A percentile compares a stretch with the other conserved stretches of the same genome.
phyloP scores from a whole-genome alignment of 192 early-diverging fungal species.

The Entomortierella beljakovae region DNA sequence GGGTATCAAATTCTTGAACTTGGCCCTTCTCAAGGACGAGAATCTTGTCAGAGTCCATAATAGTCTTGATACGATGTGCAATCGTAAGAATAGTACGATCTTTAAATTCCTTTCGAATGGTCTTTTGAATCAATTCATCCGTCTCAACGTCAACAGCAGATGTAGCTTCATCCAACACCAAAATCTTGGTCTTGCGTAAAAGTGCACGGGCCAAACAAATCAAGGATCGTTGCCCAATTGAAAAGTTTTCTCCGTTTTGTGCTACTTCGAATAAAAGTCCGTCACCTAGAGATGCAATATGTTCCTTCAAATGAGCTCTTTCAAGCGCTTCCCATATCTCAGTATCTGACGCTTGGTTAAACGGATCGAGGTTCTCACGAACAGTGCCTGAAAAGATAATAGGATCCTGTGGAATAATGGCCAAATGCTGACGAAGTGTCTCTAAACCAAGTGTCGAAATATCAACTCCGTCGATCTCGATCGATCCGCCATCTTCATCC shows the following conservation, averaged over 20 bases:
- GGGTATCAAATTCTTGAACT: constrained; percentile 59
- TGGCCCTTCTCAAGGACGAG: constrained; percentile 83
- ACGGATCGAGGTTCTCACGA: constrained; percentile 68
- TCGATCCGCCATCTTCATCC: constrained; percentile 66
- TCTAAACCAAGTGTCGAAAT: constrained; percentile 72
- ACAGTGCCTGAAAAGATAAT: constrained; percentile 72
- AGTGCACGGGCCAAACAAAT: constrained; percentile 78
- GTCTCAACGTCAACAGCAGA: constrained; percentile 84
- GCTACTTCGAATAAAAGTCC: constrained; percentile 75
- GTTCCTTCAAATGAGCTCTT: constrained; percentile 71
- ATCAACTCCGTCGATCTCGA: constrained; percentile 81
- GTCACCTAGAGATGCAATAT: constrained; percentile 68
- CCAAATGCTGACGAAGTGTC: constrained; percentile 70
- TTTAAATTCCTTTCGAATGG: constrained; percentile 81
- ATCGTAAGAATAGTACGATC: constrained; percentile 89
- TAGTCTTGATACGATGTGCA: no score
- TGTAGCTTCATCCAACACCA: constrained; percentile 58
- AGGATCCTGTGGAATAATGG: constrained; percentile 84
- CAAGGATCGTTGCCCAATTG: constrained; percentile 79
- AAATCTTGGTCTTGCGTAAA: no score
- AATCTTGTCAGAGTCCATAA: constrained; percentile 88
- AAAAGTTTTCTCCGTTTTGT: constrained; percentile 83
- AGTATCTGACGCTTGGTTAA: constrained; percentile 56
- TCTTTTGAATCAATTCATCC: no score
- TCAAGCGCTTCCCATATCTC: constrained; percentile 79